These are phyloP conservation scores for Dysphania ambrosioides DNA, from an alignment of 148 eudicot species.

Conservation along the genomic window DNA sequence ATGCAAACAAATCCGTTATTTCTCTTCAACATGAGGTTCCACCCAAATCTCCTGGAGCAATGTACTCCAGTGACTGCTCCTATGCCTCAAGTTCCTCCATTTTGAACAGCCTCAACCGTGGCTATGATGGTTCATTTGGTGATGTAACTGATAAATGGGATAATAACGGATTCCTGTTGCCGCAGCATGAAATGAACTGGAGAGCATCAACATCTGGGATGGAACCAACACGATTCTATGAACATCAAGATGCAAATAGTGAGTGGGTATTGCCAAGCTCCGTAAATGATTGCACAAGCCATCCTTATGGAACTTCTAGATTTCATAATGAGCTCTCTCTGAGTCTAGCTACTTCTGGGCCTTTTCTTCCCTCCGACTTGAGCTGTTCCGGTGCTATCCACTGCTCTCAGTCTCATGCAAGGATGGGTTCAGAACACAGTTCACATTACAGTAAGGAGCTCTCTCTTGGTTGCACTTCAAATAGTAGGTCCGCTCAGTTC, in stretches of 20 bases:
- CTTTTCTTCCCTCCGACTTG: constrained; percentile 45
- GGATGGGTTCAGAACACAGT: constrained; percentile 30
- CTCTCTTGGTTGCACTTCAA: constrained; percentile 37
- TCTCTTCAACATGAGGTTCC: constrained; percentile 29
- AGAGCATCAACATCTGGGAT: constrained; percentile 31
- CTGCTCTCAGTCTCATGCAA: constrained; percentile 30
- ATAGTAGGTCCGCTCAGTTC: constrained; percentile 30
- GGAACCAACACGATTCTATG: constrained; percentile 31
- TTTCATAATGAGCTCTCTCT: constrained; percentile 53
- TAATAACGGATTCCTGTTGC: constrained; percentile 30
- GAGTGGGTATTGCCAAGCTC: constrained; percentile 40
- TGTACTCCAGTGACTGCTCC: constrained; percentile 27
- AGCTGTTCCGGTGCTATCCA: constrained; percentile 27
- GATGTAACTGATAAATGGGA: constrained; percentile 44
- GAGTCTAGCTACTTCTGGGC: constrained; percentile 51
- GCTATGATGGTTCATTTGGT: constrained; percentile 33
- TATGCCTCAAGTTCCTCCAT: constrained; percentile 36
- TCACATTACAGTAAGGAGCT: constrained; percentile 42
- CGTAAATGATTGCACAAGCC: constrained; percentile 24
- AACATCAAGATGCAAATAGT: constrained; percentile 23
- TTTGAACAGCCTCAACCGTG: constrained; percentile 28
- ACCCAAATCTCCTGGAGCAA: constrained; percentile 24
- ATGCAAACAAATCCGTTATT: constrained; percentile 19
- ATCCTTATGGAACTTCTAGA: constrained; percentile 37
- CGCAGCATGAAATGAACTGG: constrained; percentile 33